A percentile compares a stretch with the other conserved stretches of the same genome.
Evolutionary conservation across 768 basidiomycete species (phyloP).

Genomic region (Coprinopsis marcescibilis): DNA sequence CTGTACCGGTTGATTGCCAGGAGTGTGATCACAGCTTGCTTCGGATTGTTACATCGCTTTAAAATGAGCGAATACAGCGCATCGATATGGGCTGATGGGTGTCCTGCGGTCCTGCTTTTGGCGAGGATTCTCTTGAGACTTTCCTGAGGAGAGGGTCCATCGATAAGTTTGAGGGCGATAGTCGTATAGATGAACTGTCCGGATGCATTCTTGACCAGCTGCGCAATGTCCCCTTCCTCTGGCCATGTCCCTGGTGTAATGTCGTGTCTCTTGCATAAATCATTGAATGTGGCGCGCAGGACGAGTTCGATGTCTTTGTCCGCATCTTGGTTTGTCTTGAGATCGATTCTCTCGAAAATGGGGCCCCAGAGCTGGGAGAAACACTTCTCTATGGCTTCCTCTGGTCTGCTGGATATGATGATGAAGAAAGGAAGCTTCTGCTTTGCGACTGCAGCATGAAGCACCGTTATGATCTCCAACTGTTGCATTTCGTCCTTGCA

Average conservation of each 20-base stretch:
- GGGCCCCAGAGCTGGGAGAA: background rate
- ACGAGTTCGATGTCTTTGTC: slow-evolving; percentile 1
- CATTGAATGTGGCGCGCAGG: background rate
- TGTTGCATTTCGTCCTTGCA: background rate
- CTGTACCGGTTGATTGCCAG: background rate
- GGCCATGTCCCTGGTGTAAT: background rate
- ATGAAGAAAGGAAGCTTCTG: background rate
- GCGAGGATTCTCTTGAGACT: background rate
- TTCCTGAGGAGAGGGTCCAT: background rate
- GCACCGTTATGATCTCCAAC: background rate
- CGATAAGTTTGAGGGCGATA: background rate
- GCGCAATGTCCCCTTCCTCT: background rate
- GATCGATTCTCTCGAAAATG: background rate
- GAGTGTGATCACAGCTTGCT: background rate
- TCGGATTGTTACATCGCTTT: background rate
- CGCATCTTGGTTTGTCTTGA: background rate
- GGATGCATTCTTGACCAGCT: background rate
- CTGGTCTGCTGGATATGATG: slow-evolving; percentile 3
- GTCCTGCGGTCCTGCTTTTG: background rate
- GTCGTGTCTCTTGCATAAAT: background rate
- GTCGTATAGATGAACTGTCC: slow-evolving; percentile 8
- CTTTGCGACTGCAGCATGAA: background rate
- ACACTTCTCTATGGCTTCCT: background rate
- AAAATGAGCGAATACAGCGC: background rate
- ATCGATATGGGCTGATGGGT: background rate